Evolutionary conservation across 192 early-diverging fungal genomes (phyloP), one percentile per base, ranked within the genome.

Genomic region (Glomus cerebriforme): DNA sequence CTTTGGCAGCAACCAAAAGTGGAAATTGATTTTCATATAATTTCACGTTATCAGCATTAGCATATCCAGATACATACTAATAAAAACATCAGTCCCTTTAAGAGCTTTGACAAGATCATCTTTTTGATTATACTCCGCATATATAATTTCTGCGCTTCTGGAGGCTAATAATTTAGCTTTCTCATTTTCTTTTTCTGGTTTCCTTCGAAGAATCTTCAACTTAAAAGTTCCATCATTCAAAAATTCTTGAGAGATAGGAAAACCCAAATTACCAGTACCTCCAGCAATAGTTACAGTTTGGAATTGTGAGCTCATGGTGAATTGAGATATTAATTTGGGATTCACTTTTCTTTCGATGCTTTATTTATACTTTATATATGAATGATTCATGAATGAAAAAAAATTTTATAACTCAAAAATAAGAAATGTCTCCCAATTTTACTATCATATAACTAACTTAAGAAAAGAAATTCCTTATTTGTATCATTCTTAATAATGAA

Each of bases 181-280:
- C 39, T 17, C 69, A 15, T 71, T 71, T 39, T n/a, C 32, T 13
- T 39, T 71, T 71, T 71, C 45, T 2, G 69, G 39, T 13, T 47
- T n/a, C 26, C 39, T 45, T n/a, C 69, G 34, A 47, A 71, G 69
- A 54, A 78, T 68, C 37, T 78, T 78, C 26, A 78, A 29, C 2
- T 29, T 78, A 27, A 39, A 78, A 68, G 58, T 47, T 49, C 76
- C 76, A 63, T 78, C 66, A 32, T 63, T 67, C n/a, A 78, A 63
- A 27, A 78, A 37, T n/a, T 35, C 76, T 22, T 78, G 63, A 34
- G 45, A 1, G 27, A 78, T 78, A 19, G 4, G 45, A 60, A 12
- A 49, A 37, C 76, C 76, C 10, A 78, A 15, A 0, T 32, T 43
- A 26, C 76, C 76, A 1, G 62, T 64, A 12, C 27, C 76, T 45